A percentile compares a stretch with the other conserved stretches of the same genome.
These are phyloP conservation scores for Camelina hispida DNA, from an alignment of 345 rosid species.

Conservation along the genomic window DNA sequence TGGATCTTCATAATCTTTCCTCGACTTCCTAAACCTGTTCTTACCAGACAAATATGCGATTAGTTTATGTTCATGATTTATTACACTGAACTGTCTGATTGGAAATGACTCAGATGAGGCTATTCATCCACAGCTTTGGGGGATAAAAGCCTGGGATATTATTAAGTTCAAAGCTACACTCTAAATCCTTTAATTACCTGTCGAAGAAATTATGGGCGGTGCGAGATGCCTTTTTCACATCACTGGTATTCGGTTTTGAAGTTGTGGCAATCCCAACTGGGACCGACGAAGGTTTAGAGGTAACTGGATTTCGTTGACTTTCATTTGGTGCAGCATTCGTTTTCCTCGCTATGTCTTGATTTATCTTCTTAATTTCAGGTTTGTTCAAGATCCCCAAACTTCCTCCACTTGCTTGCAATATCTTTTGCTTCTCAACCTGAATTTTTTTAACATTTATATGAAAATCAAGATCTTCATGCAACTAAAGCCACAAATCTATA, in stretches of 20 bases:
- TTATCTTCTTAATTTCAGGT: slow-evolving; percentile 50
- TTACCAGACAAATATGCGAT: slow-evolving; percentile 1
- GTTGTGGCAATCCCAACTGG: slow-evolving; percentile 46
- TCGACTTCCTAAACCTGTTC: slow-evolving; percentile 71
- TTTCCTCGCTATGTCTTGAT: slow-evolving; percentile 38
- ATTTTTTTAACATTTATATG: neutral
- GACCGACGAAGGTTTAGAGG: slow-evolving; percentile 43
- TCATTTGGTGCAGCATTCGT: slow-evolving; percentile 42
- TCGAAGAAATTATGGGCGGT: slow-evolving; percentile 67
- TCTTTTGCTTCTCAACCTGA: slow-evolving; percentile 89
- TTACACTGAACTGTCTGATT: slow-evolving; percentile 1
- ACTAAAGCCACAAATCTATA: slow-evolving; percentile 1
- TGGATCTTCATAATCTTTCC: slow-evolving; percentile 55
- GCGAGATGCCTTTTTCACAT: slow-evolving; percentile 54
- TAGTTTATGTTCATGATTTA: slow-evolving; percentile 6
- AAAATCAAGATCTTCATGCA: slow-evolving; percentile 20
- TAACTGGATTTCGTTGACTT: slow-evolving; percentile 41
- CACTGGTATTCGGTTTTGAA: slow-evolving; percentile 44
- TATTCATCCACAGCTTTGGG: neutral
- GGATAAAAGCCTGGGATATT: slow-evolving; percentile 2
- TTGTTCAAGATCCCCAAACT: slow-evolving; percentile 46
- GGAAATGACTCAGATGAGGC: neutral
- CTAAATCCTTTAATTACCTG: slow-evolving; percentile 51
- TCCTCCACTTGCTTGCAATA: slow-evolving; percentile 68
- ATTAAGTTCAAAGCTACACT: neutral